Evolutionary conservation across 768 basidiomycete species (phyloP).

Genomic region (Mycena kentingensis): DNA sequence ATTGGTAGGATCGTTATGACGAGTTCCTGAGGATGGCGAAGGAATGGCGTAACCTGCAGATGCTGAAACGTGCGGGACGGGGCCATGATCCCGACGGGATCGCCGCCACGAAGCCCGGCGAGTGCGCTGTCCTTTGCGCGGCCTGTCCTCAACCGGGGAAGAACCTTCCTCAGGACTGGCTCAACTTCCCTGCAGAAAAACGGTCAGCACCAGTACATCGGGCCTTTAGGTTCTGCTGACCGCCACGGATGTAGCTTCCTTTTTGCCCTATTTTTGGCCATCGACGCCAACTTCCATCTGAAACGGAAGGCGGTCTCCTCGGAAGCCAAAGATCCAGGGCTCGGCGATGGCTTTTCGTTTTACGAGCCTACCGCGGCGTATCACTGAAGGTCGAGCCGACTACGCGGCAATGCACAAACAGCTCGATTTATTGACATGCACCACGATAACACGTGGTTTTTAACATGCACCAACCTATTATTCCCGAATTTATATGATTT

Average conservation of each 20-base stretch:
- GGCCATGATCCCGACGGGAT: constrained; percentile 23
- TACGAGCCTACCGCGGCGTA: constrained; percentile 9
- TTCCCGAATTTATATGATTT: too few species aligned
- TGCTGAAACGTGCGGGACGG: constrained; percentile 24
- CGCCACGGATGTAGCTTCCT: constrained; percentile 16
- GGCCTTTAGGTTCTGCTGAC: neutral
- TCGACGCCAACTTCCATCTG: constrained; percentile 29
- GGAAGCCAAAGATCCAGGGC: constrained; percentile 21
- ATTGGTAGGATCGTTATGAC: constrained; percentile 24
- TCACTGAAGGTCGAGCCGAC: too few species aligned
- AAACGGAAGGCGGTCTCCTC: constrained; percentile 21
- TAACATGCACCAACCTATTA: too few species aligned
- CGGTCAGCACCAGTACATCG: neutral
- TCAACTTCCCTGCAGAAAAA: constrained; percentile 9
- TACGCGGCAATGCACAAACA: too few species aligned
- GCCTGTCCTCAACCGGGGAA: constrained; percentile 31
- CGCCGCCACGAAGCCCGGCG: constrained; percentile 13
- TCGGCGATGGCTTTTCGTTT: constrained; percentile 20
- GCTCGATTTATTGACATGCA: too few species aligned
- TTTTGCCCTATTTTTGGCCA: constrained; percentile 21
- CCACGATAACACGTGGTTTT: too few species aligned
- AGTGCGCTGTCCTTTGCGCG: constrained; percentile 30
- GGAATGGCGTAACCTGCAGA: constrained; percentile 23
- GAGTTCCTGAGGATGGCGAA: constrained; percentile 21
- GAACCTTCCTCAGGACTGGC: constrained; percentile 29